Evolutionary conservation across 2,329 filamentous ascomycete species (phyloP).

Genomic region (Alternaria panax): DNA sequence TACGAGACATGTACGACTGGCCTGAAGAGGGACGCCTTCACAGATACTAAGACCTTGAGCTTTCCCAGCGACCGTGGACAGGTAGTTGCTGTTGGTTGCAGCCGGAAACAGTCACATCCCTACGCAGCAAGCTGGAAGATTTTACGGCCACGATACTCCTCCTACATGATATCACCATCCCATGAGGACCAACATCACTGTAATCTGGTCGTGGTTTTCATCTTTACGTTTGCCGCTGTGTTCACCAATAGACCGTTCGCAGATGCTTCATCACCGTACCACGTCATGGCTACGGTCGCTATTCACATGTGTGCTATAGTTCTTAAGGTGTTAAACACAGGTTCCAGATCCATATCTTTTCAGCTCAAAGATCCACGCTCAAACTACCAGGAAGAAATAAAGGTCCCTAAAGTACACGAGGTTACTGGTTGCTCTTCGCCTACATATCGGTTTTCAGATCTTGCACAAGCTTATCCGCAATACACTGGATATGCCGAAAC

Average conservation of each 20-base stretch:
- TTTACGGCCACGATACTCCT: neutral
- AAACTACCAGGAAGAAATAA: neutral
- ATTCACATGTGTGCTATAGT: slow-evolving; percentile 4
- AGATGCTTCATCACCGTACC: slow-evolving; percentile 7
- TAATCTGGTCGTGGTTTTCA: neutral
- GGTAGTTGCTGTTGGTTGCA: neutral
- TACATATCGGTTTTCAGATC: neutral
- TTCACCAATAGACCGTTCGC: slow-evolving; percentile 17
- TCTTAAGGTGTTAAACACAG: neutral
- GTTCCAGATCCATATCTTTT: neutral
- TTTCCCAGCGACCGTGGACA: neutral
- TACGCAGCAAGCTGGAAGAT: neutral
- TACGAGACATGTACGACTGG: slow-evolving; percentile 27
- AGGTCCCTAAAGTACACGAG: neutral
- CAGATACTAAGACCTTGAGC: neutral
- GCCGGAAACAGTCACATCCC: neutral
- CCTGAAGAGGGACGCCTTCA: slow-evolving; percentile 18
- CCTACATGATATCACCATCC: neutral
- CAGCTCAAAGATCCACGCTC: neutral
- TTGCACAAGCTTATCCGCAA: neutral
- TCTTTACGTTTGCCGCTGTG: slow-evolving; percentile 4
- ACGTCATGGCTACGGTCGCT: slow-evolving; percentile 16
- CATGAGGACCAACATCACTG: neutral
- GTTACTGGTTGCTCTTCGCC: neutral
- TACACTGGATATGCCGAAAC: slow-evolving; percentile 1